Evolutionary conservation across 768 basidiomycete species (phyloP).

Genomic region (Termitomyces eurrhizus): DNA sequence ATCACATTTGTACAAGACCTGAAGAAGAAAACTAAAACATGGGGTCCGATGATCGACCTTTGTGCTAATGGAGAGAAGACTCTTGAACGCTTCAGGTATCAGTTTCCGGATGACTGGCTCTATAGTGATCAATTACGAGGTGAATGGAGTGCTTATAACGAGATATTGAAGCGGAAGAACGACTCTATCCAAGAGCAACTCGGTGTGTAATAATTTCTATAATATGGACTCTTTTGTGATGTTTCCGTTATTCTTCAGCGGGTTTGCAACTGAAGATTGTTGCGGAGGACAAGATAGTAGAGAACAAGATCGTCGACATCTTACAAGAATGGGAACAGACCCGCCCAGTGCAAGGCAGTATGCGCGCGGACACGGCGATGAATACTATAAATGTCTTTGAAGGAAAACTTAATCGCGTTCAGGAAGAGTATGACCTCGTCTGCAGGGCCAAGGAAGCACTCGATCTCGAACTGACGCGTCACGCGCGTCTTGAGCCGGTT

Average conservation of each 20-base stretch:
- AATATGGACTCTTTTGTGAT: background rate
- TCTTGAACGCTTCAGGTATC: constrained; percentile 93
- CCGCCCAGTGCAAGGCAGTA: constrained; percentile 93
- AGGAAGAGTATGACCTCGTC: constrained; percentile 94
- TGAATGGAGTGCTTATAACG: constrained; percentile 98
- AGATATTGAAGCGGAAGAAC: constrained; percentile 96
- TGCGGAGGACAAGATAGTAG: constrained; percentile 98
- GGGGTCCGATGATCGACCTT: constrained; percentile 94
- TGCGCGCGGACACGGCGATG: constrained; percentile 95
- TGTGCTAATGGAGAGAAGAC: constrained; percentile 97
- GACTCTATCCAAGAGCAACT: constrained; percentile 98
- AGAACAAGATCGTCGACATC: constrained; percentile 91
- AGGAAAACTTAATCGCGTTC: constrained; percentile 80
- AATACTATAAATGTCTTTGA: constrained; percentile 96
- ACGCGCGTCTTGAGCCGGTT: constrained; percentile 89
- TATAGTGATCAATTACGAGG: constrained; percentile 96
- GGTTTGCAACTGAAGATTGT: constrained; percentile 99
- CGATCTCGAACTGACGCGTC: constrained; percentile 85
- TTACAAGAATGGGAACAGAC: constrained; percentile 93
- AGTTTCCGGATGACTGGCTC: constrained; percentile 96
- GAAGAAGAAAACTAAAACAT: constrained; percentile 94
- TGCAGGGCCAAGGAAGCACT: constrained; percentile 96
- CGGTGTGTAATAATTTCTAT: constrained; percentile 46
- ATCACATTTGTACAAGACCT: constrained; percentile 99
- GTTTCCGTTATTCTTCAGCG: constrained; percentile 39